phyloP scores from a whole-genome alignment of 2,329 filamentous ascomycete species.

The Aureobasidium sp. region DNA sequence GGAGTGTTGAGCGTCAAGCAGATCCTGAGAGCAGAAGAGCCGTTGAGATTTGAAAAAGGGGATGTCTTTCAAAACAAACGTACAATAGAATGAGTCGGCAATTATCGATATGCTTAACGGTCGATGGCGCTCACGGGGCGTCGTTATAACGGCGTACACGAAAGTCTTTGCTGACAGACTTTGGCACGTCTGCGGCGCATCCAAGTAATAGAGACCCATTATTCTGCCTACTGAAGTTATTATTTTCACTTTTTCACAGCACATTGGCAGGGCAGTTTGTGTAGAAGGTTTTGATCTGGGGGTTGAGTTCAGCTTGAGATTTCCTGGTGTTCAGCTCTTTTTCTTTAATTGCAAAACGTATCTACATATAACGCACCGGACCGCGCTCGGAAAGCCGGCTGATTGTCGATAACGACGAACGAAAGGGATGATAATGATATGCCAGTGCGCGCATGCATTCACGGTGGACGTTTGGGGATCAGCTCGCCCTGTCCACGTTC shows the following conservation, averaged over 20 bases:
- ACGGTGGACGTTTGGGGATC: not conserved
- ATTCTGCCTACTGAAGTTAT: not conserved
- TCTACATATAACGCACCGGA: not conserved
- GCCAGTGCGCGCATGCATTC: not conserved
- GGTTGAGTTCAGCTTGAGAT: constrained; percentile 1
- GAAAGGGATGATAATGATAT: not conserved
- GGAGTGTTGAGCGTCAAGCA: not conserved
- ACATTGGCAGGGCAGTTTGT: too few species aligned
- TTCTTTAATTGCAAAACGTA: constrained; percentile 1
- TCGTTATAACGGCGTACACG: constrained; percentile 9
- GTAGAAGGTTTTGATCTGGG: not conserved
- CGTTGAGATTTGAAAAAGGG: constrained; percentile 4
- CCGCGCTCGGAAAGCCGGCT: not conserved
- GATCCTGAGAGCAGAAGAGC: not conserved
- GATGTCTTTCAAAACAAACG: constrained; percentile 15
- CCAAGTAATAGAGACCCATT: not conserved
- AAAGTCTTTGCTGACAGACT: not conserved
- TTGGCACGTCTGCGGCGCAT: not conserved
- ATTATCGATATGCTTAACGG: constrained; percentile 15
- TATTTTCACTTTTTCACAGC: not conserved
- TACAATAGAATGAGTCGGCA: constrained; percentile 16
- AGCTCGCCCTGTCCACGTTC: not conserved
- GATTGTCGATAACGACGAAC: constrained; percentile 4
- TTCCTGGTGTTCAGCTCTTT: constrained; percentile 5
- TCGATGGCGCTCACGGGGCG: constrained; percentile 13